Evolutionary conservation across 1,139 yeast species (phyloP), one percentile per base, ranked within the genome.

Genomic region (Chernovozyma sophiae-reginae): DNA sequence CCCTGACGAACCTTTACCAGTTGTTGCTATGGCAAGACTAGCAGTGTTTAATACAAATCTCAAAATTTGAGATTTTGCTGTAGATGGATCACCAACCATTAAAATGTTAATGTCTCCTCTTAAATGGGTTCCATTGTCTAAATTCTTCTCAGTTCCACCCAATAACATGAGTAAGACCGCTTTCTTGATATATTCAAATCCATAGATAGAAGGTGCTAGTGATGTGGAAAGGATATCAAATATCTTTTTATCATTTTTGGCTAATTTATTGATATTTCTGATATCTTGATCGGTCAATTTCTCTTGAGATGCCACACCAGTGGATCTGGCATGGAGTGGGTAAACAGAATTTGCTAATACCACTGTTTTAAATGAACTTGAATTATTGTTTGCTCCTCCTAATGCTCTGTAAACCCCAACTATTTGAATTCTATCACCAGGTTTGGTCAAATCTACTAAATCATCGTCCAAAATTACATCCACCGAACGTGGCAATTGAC

Each of bases 1-100:
- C 61, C 98, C 99, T 0, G 98, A 90, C 13, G 97, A 90, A 43
- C 98, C 99, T 60, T 96, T 80, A 68, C 99, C 99, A 1, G 99
- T 94, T 1, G 99, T 94, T 20, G 98, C 97, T 51, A 92, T 90
- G 2, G 98, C 98, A 50, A 92, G 70, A 2, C 95, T 73, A 0
- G 98, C 98, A 0, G 97, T 92, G 58, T 92, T 92, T 44, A 92
- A 70, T 15, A 94, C 97, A 57, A 92, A 92, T 49, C 98, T 74
- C 44, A 92, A 74, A 67, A 92, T 82, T 65, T 92, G 98, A 3
- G 97, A 90, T 59, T 92, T 92, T 26, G 98, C 98, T 12, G 98
- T 92, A 5, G 97, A 89, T 5, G 99, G 99, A 60, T 92, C 99
- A 64, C 99, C 99, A 29, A 92, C 97, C 96, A 92, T 86, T 37